Percentiles rank a stretch among this genome's conserved stretches.
Conservation (phyloP, 83 land plant genomes). For the Thuja plicata region DNA sequence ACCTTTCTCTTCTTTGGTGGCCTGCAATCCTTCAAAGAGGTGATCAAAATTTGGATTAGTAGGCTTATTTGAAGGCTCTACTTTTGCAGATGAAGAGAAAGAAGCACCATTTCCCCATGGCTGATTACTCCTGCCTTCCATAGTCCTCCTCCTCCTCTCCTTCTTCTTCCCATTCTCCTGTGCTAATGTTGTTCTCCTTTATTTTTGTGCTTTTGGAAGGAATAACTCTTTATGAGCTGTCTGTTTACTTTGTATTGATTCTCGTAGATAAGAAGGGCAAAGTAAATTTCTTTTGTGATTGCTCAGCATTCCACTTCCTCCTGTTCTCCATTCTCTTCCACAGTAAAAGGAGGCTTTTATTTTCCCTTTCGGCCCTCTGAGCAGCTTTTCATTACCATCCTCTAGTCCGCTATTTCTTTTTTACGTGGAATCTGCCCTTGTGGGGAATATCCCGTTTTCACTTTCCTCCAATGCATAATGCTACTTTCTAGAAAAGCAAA, state of each 20-base stretch:
- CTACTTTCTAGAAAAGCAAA: not conserved
- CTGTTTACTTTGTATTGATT: not conserved
- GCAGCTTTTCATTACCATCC: not conserved
- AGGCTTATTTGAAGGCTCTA: not conserved
- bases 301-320: not conserved
- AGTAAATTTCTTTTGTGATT: not conserved
- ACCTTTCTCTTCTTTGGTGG: conserved; percentile 6
- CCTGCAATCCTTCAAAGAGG: conserved; percentile 9
- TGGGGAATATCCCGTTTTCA: not conserved
- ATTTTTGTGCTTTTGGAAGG: not conserved
- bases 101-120: not conserved
- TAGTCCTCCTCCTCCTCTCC: not conserved
- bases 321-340: not conserved
- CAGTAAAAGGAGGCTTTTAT: not conserved
- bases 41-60: not conserved
- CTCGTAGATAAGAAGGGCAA: not conserved
- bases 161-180: not conserved
- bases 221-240: not conserved
- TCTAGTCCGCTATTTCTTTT: not conserved
- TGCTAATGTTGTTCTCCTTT: not conserved
- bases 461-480: not conserved
- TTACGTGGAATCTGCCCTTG: too few species aligned
- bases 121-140: not conserved
- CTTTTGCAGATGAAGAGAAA: not conserved
- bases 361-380: not conserved